These are phyloP conservation scores for Naganishia vaughanmartiniae DNA, from an alignment of 768 basidiomycete species.

Conservation along the genomic window DNA sequence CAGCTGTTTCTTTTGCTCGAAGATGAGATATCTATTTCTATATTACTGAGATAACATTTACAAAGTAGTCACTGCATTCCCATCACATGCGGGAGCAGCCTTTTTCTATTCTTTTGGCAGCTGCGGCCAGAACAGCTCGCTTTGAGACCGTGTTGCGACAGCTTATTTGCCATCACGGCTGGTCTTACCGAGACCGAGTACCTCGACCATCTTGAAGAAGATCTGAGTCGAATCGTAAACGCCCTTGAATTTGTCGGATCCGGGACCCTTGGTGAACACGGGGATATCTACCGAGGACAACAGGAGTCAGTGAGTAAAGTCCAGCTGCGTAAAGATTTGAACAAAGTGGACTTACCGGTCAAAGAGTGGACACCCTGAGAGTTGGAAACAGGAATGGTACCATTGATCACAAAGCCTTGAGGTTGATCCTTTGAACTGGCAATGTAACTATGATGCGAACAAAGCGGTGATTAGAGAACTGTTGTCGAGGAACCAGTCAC, in stretches of 20 bases:
- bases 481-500: neutral
- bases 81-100: neutral
- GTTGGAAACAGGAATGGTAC: slow-evolving; percentile 44
- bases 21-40: neutral
- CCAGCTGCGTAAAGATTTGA: neutral
- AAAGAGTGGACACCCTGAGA: slow-evolving; percentile 53
- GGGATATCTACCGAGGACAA: slow-evolving; percentile 47
- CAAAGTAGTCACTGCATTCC: neutral
- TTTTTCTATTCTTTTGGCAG: neutral
- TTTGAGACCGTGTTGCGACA: neutral
- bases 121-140: neutral
- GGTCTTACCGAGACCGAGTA: slow-evolving; percentile 44
- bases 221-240: slow-evolving; percentile 47
- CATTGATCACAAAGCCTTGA: slow-evolving; percentile 50
- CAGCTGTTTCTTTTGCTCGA: neutral
- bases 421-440: slow-evolving; percentile 50
- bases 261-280: slow-evolving; percentile 48
- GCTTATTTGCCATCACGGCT: neutral
- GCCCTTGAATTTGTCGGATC: slow-evolving; percentile 51
- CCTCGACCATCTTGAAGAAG: slow-evolving; percentile 50
- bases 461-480: neutral
- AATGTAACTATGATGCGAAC: slow-evolving; percentile 28
- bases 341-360: slow-evolving; percentile 6
- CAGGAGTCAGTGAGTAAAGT: slow-evolving; percentile 3
- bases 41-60: neutral